Evolutionary conservation across 345 rosid genomes (phyloP).

Genomic region (Eutrema heterophyllum): DNA sequence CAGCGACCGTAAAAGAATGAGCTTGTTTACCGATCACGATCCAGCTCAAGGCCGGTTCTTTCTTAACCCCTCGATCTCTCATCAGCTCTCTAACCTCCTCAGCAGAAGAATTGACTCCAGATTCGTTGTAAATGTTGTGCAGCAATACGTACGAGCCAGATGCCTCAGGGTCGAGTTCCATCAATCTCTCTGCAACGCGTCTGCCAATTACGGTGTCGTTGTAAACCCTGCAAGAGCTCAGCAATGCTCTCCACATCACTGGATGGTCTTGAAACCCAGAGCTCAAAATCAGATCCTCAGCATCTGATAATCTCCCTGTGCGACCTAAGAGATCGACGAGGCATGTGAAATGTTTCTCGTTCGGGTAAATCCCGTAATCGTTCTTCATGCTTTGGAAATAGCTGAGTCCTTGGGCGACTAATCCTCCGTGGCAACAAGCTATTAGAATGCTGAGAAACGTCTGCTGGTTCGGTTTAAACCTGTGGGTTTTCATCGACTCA

Average conservation of each 20-base stretch:
- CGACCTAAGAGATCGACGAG: constrained; percentile 47
- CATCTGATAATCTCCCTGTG: constrained; percentile 41
- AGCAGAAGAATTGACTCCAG: constrained; percentile 35
- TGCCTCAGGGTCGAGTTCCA: constrained; percentile 42
- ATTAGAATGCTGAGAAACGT: constrained; percentile 39
- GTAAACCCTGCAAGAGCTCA: constrained; percentile 48
- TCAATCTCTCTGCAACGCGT: constrained; percentile 41
- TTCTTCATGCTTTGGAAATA: constrained; percentile 41
- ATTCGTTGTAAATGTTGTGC: constrained; percentile 37
- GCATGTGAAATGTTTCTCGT: constrained; percentile 44
- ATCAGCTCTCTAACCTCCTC: constrained; percentile 36
- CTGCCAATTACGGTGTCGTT: constrained; percentile 29
- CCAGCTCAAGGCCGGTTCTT: constrained; percentile 56
- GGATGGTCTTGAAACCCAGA: constrained; percentile 40
- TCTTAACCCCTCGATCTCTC: constrained; percentile 39
- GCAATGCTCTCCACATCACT: constrained; percentile 47
- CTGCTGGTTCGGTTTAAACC: constrained; percentile 38
- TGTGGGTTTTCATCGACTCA: constrained; percentile 32
- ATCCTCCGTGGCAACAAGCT: constrained; percentile 56
- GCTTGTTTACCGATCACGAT: constrained; percentile 32
- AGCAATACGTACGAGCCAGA: constrained; percentile 48
- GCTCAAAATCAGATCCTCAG: constrained; percentile 37
- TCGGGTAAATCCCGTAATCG: constrained; percentile 23
- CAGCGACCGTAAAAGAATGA: constrained; percentile 31
- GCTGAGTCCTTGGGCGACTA: constrained; percentile 39